Evolutionary conservation across 2,329 filamentous ascomycete genomes (phyloP).

Genomic region (Penicillium brevicompactum): DNA sequence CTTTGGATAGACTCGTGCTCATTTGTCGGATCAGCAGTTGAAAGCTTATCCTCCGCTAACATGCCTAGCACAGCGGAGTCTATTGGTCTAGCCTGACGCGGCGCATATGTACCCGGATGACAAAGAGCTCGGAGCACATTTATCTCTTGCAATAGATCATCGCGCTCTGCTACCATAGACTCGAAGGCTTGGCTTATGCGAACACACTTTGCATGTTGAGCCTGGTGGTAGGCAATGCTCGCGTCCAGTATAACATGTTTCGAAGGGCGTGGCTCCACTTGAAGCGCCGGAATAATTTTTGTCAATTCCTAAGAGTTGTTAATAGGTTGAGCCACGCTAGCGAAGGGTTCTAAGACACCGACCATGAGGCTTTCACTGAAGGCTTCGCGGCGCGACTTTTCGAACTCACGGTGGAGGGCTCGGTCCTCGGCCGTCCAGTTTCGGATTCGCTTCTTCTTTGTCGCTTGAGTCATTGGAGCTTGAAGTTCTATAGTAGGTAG

Average conservation of each 20-base stretch:
- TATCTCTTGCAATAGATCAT: constrained; percentile 11
- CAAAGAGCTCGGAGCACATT: constrained; percentile 12
- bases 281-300: constrained; percentile 12
- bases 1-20: background rate
- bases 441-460: constrained; percentile 18
- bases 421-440: constrained; percentile 42
- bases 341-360: background rate
- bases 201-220: constrained; percentile 8
- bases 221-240: constrained; percentile 15
- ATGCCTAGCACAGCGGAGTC: constrained; percentile 12
- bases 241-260: constrained; percentile 19
- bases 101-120: constrained; percentile 7
- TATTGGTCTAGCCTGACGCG: constrained; percentile 14
- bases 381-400: constrained; percentile 45
- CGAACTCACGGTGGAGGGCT: constrained; percentile 45
- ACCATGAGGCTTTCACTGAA: constrained; percentile 45
- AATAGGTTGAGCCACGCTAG: background rate
- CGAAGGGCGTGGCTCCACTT: constrained; percentile 12
- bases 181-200: constrained; percentile 5
- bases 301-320: constrained; percentile 7
- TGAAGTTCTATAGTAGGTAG: background rate
- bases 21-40: background rate
- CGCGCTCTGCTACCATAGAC: constrained; percentile 11
- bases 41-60: background rate
- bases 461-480: background rate